Conservation (phyloP, 805 yeast species). For the Starmerella bombi region DNA sequence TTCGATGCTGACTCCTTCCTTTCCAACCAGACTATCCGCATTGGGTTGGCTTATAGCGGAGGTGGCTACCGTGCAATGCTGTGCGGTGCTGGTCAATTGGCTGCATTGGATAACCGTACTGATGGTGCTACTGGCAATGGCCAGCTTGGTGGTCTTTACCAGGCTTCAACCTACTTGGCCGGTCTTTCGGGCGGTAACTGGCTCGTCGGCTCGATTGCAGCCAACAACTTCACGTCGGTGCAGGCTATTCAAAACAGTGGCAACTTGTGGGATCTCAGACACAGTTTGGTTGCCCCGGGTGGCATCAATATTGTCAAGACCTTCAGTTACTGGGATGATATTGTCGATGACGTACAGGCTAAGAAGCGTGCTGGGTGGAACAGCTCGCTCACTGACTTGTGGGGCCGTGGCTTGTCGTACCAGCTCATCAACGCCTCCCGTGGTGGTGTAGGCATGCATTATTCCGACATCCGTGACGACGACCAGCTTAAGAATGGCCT, state of each 20-base stretch:
- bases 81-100: slow-evolving; percentile 42
- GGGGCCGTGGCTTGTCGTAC: slow-evolving; percentile 60
- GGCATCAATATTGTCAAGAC: slow-evolving; percentile 12
- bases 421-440: slow-evolving; percentile 46
- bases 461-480: slow-evolving; percentile 41
- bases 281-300: slow-evolving; percentile 21
- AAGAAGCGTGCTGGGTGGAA: slow-evolving; percentile 52
- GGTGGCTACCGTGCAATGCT: slow-evolving; percentile 73
- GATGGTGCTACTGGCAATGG: slow-evolving; percentile 25
- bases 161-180: slow-evolving; percentile 41
- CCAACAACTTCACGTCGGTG: slow-evolving; percentile 32
- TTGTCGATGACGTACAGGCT: slow-evolving; percentile 17
- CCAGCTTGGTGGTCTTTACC: slow-evolving; percentile 41
- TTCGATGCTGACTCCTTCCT: slow-evolving; percentile 34
- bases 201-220: slow-evolving; percentile 41
- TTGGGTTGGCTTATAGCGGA: slow-evolving; percentile 52
- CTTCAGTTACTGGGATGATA: slow-evolving; percentile 16
- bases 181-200: slow-evolving; percentile 68
- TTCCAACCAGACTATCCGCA: slow-evolving; percentile 22
- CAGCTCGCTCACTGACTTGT: slow-evolving; percentile 52
- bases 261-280: slow-evolving; percentile 25
- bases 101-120: slow-evolving; percentile 40
- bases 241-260: slow-evolving; percentile 19
- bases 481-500: slow-evolving; percentile 45
- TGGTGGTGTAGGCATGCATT: slow-evolving; percentile 44